Percentiles rank a stretch among this genome's conserved stretches.
These are phyloP conservation scores for Macrocystidia cucumis DNA, from an alignment of 1,284 basidiomycete genomes.

Conservation along the genomic window DNA sequence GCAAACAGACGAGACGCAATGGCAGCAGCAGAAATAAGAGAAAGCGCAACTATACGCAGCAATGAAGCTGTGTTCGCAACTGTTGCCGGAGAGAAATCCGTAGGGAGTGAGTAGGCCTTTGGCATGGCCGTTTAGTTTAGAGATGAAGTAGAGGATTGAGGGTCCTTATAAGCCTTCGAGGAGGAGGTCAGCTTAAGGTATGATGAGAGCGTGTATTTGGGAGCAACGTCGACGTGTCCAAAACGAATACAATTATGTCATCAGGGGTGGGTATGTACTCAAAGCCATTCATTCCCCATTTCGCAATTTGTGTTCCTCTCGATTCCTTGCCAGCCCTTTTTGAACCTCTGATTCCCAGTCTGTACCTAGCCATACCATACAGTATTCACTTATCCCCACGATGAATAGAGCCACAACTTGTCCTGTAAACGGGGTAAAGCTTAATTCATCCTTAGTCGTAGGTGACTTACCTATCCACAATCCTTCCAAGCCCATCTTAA, in stretches of 20 bases:
- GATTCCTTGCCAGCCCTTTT: slow-evolving; percentile 40
- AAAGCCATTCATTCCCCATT: slow-evolving; percentile 25
- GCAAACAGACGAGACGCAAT: slow-evolving; percentile 96
- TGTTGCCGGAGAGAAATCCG: slow-evolving; percentile 59
- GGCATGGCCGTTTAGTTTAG: slow-evolving; percentile 54
- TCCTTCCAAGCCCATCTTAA: slow-evolving; percentile 48
- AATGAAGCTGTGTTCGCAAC: slow-evolving; percentile 80
- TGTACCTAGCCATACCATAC: slow-evolving; percentile 55
- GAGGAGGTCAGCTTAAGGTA: no score
- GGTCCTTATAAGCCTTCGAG: no score
- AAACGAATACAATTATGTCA: no score
- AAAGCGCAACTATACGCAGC: slow-evolving; percentile 80
- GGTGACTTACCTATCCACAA: slow-evolving; percentile 54
- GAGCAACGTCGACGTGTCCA: no score
- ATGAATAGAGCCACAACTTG: slow-evolving; percentile 68
- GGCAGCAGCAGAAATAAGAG: slow-evolving; percentile 87
- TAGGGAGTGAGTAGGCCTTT: slow-evolving; percentile 62
- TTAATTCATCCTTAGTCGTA: neutral
- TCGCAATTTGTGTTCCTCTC: no score
- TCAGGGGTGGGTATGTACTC: no score
- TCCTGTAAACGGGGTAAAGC: slow-evolving; percentile 26
- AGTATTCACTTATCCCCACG: slow-evolving; percentile 65
- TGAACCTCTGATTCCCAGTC: slow-evolving; percentile 58
- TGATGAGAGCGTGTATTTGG: no score
- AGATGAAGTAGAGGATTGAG: no score